phyloP scores from a whole-genome alignment of 2,329 filamentous ascomycete genomes.

The Aspergillus piperis region DNA sequence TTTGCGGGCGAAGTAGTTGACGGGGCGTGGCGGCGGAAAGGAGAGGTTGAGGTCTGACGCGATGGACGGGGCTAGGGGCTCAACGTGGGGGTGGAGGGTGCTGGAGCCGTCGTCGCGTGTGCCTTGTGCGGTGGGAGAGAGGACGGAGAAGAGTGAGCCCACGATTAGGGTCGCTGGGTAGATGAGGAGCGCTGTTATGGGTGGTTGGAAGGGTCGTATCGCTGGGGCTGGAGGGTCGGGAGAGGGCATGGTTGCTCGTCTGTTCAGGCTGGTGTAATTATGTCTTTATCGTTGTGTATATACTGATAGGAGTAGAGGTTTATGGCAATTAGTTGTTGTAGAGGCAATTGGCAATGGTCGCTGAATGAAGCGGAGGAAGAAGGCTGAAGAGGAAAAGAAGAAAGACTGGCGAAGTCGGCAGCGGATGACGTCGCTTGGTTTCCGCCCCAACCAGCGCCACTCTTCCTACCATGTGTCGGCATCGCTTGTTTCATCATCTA shows the following conservation, averaged over 20 bases:
- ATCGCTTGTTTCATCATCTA: neutral
- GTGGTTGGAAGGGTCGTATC: slow-evolving; percentile 11
- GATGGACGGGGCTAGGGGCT: slow-evolving; percentile 42
- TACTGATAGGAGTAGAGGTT: neutral
- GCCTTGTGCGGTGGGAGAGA: slow-evolving; percentile 70
- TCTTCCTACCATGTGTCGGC: neutral
- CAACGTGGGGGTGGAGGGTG: slow-evolving; percentile 42
- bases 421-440: slow-evolving; percentile 12
- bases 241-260: slow-evolving; percentile 9
- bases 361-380: neutral
- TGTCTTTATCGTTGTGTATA: too few relatives aligned
- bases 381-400: slow-evolving; percentile 10
- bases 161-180: slow-evolving; percentile 80
- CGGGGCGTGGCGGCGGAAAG: slow-evolving; percentile 21
- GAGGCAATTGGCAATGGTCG: neutral
- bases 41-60: slow-evolving; percentile 32
- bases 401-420: neutral
- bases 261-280: neutral
- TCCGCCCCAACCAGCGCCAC: slow-evolving; percentile 2
- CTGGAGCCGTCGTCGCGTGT: slow-evolving; percentile 8
- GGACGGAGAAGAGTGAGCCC: slow-evolving; percentile 75
- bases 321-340: neutral
- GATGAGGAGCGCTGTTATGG: slow-evolving; percentile 57
- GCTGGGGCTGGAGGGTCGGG: slow-evolving; percentile 7
- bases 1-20: slow-evolving; percentile 87